Percentiles rank a stretch among this genome's conserved stretches.
These are phyloP conservation scores for Arachnomyces sp. DNA, from an alignment of 2,329 filamentous ascomycete genomes.

Conservation along the genomic window DNA sequence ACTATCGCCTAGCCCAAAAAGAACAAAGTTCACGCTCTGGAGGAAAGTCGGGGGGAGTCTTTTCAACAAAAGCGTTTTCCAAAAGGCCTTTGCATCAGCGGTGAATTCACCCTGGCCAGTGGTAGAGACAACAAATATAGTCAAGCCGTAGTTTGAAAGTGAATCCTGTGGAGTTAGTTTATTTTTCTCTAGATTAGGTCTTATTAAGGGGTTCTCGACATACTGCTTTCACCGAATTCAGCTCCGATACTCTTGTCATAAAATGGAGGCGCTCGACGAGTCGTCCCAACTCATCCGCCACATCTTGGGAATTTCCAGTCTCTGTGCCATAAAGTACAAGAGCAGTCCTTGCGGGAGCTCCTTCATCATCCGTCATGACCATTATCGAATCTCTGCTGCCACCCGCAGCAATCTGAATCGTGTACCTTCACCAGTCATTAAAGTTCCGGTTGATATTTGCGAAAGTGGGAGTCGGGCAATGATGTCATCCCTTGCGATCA, in stretches of 20 bases:
- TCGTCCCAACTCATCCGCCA: conserved; percentile 73
- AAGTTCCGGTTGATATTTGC: neutral
- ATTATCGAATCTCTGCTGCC: too few relatives aligned
- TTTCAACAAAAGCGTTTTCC: conserved; percentile 74
- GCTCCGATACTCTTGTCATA: conserved; percentile 62
- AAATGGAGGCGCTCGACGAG: conserved; percentile 72
- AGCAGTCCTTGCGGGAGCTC: conserved; percentile 35
- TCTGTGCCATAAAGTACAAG: conserved; percentile 89
- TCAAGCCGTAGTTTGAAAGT: conserved; percentile 28
- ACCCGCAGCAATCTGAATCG: neutral
- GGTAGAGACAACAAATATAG: conserved; percentile 75
- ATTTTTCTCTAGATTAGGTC: neutral
- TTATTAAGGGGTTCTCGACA: conserved; percentile 23
- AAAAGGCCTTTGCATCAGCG: conserved; percentile 70
- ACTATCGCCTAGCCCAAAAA: conserved; percentile 88
- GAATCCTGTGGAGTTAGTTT: conserved; percentile 18
- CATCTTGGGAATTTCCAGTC: conserved; percentile 87
- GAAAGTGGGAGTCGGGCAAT: neutral
- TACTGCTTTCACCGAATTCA: conserved; percentile 70
- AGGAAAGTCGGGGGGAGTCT: conserved; percentile 66
- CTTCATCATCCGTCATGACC: conserved; percentile 17
- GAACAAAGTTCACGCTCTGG: conserved; percentile 61
- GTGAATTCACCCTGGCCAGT: conserved; percentile 93
- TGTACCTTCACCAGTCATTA: neutral
- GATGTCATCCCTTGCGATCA: neutral